These are phyloP conservation scores for Phylloporus rhodoxanthus DNA, from an alignment of 768 basidiomycete genomes.

Conservation along the genomic window DNA sequence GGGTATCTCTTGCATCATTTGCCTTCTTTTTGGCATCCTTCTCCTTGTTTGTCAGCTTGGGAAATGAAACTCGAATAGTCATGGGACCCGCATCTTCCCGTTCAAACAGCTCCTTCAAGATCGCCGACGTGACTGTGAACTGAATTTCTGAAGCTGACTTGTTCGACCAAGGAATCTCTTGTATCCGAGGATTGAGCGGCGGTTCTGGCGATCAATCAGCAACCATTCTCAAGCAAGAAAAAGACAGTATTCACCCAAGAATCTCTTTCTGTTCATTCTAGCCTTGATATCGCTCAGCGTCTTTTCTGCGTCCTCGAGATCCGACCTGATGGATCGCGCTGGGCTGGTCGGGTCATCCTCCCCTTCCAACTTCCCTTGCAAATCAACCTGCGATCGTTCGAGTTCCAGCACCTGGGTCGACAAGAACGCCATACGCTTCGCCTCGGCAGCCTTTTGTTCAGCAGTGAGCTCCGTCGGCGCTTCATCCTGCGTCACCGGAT, in stretches of 20 bases:
- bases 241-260: constrained; percentile 11
- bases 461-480: constrained; percentile 14
- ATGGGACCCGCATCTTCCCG: constrained; percentile 17
- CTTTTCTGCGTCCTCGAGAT: constrained; percentile 15
- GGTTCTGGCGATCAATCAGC: constrained; percentile 12
- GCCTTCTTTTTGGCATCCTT: neutral
- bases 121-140: neutral
- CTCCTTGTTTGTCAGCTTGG: neutral
- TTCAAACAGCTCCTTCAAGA: constrained; percentile 9
- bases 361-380: constrained; percentile 3
- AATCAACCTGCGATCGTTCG: neutral
- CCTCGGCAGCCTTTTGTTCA: constrained; percentile 19
- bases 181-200: neutral
- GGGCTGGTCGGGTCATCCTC: too few species aligned
- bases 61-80: constrained; percentile 5
- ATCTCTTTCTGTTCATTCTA: constrained; percentile 18
- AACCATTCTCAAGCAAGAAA: neutral
- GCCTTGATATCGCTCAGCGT: constrained; percentile 5
- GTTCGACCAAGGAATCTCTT: neutral
- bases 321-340: constrained; percentile 9
- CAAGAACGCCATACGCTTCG: constrained; percentile 20
- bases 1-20: neutral
- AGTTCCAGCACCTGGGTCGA: constrained; percentile 12
- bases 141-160: constrained; percentile 7
- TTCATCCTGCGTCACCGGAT: constrained; percentile 16